Conservation (phyloP, 2,329 filamentous ascomycete species). For the Paramyrothecium sp. region DNA sequence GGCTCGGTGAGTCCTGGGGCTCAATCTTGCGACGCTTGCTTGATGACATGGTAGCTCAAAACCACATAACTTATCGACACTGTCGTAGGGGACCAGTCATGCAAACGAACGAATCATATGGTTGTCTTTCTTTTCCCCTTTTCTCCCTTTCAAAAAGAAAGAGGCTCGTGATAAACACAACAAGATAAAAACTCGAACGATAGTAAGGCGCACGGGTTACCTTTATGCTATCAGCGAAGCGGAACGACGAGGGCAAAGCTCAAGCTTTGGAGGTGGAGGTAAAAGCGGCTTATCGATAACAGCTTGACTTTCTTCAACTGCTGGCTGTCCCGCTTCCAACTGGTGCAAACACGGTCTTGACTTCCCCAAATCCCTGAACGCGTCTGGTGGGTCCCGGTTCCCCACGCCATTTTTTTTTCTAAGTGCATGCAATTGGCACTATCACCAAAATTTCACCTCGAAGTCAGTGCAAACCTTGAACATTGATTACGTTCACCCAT, state of each 20-base stretch:
- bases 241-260: too few species aligned
- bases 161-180: too few species aligned
- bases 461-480: slow-evolving; percentile 1
- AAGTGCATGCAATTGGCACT: neutral
- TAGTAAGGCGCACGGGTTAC: too few species aligned
- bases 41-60: slow-evolving; percentile 20
- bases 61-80: too few species aligned
- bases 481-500: slow-evolving; percentile 12
- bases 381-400: neutral
- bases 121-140: too few species aligned
- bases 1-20: slow-evolving; percentile 20
- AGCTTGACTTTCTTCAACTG: slow-evolving; percentile 5
- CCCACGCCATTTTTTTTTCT: neutral
- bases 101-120: too few species aligned
- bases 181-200: too few species aligned
- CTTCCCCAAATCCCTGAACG: neutral
- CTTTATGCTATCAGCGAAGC: too few species aligned
- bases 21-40: slow-evolving; percentile 34
- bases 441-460: slow-evolving; percentile 24
- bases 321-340: too few species aligned
- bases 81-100: too few species aligned
- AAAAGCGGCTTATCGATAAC: slow-evolving; percentile 5
- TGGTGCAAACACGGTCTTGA: neutral
- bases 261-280: too few species aligned
- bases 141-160: too few species aligned